Base-by-base conservation (phyloP, 83 land plant genomes). In the Thuja plicata region DNA sequence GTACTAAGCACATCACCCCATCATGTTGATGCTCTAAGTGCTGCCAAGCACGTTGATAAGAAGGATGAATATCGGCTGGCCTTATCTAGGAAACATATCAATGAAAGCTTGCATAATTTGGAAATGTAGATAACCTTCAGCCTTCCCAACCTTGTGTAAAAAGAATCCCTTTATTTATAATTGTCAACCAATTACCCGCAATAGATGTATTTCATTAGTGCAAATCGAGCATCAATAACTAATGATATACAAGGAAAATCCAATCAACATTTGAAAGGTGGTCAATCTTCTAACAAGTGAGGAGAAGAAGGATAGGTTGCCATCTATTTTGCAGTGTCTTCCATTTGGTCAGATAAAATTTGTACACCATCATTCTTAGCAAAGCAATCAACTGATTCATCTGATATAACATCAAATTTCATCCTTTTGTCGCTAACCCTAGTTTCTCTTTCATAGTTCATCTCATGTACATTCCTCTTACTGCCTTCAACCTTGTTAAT, bases 1-100 rank as follows among this genome's bases (percentile, higher is more conserved):
- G 95, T 95, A 91, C 97, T 95, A 3, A 96, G 87, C 57, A 96
- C 91, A 77, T 96, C 98, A 74, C 94, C 95, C 87, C 80, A 45
- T 96, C 98, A 45, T 93, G 84, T 77, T 94, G 94, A 54, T 90
- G 90, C 91, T 96, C 97, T 37, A 95, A 88, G 84, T 90, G 93
- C 66, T 93, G 89, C 98, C 98, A 96, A 6, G 95, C 93, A 71
- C 91, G 92, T 86, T 93, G 96, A 37, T 97, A 91, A 12, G 93
- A 92, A 30, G 96, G 97, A 93, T 96, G 97, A 24, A 92, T 90
- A 87, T 93, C 94, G 34, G 94, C 91, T 27, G 97, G 98, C 24
- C 97, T 89, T 8, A 92, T 6, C 89, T 89, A 16, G 97, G 97
- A 2, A 38, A 38, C 40, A 38, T 38, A 38, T 38, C 40, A 38